A percentile compares a stretch with the other conserved stretches of the same genome.
phyloP scores from a whole-genome alignment of 169 alveolate genomes.

The Plasmodium cynomolgi region DNA sequence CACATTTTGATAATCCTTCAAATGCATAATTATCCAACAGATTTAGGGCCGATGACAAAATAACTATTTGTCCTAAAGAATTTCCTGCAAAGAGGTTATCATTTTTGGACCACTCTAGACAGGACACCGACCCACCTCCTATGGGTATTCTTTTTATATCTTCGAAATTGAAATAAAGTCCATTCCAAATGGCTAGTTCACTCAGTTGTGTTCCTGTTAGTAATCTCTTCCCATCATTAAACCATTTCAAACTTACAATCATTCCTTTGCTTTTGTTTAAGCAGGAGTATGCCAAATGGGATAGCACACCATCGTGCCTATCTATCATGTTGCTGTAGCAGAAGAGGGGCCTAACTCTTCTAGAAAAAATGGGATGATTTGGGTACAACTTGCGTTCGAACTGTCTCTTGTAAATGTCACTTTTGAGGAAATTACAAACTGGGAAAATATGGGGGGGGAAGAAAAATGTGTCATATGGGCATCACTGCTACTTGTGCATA shows the following conservation, averaged over 20 bases:
- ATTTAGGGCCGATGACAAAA: conserved; percentile 86
- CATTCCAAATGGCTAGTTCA: conserved; percentile 90
- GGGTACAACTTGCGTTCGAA: conserved; percentile 45
- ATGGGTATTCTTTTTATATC: conserved; percentile 90
- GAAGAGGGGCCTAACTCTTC: conserved; percentile 55
- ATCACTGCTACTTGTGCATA: not conserved
- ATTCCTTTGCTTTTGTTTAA: conserved; percentile 69
- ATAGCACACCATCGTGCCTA: conserved; percentile 61
- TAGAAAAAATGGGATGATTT: conserved; percentile 45
- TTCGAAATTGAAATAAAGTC: conserved; percentile 87
- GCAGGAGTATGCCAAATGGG: conserved; percentile 53
- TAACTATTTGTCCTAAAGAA: conserved; percentile 85
- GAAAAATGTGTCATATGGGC: not conserved
- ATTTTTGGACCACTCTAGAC: conserved; percentile 85
- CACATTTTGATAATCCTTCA: conserved; percentile 84
- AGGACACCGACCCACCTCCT: conserved; percentile 87
- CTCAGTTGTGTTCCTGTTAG: conserved; percentile 92
- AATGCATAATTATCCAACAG: conserved; percentile 82
- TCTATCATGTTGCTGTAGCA: conserved; percentile 72
- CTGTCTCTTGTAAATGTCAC: conserved; percentile 56
- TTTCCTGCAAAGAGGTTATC: conserved; percentile 87
- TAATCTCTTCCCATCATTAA: conserved; percentile 89
- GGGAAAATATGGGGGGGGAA: not conserved
- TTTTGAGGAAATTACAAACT: conserved; percentile 63
- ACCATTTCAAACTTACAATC: conserved; percentile 81